Percentiles rank a stretch among this genome's conserved stretches.
Evolutionary conservation across 1,284 basidiomycete genomes (phyloP).

Genomic region (Mycosarcoma maydis): DNA sequence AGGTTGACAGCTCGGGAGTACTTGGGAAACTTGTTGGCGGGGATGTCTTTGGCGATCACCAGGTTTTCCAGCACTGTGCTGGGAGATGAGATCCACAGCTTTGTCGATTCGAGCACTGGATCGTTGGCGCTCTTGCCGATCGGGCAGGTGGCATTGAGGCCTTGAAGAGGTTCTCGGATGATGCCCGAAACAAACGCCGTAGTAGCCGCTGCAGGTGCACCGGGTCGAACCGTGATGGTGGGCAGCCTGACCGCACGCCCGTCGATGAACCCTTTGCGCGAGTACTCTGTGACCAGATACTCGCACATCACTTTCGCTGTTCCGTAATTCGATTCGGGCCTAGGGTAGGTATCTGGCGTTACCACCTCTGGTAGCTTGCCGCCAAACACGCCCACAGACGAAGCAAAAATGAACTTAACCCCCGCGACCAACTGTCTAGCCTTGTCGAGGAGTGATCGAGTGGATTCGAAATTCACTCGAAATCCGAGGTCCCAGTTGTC

Average conservation of each 20-base stretch:
- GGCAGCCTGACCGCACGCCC: constrained; percentile 42
- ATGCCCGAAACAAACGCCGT: constrained; percentile 53
- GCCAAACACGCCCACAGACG: constrained; percentile 44
- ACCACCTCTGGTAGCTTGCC: constrained; percentile 44
- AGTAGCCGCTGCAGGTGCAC: constrained; percentile 44
- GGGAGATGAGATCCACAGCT: constrained; percentile 40
- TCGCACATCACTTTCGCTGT: constrained; percentile 53
- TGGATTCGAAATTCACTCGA: constrained; percentile 48
- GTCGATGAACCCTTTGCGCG: constrained; percentile 45
- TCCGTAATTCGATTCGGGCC: constrained; percentile 48
- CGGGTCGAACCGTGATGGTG: constrained; percentile 45
- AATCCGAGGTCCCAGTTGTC: constrained; percentile 49
- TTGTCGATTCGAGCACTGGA: constrained; percentile 18
- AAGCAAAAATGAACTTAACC: constrained; percentile 45
- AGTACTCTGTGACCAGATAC: constrained; percentile 50
- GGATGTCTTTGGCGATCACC: constrained; percentile 41
- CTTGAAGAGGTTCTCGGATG: constrained; percentile 46
- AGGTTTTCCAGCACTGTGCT: constrained; percentile 47
- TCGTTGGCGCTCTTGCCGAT: constrained; percentile 39
- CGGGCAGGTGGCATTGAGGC: constrained; percentile 40
- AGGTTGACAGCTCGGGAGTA: constrained; percentile 37
- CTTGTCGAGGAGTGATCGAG: constrained; percentile 32
- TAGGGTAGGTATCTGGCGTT: constrained; percentile 28
- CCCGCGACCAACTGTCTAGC: constrained; percentile 17
- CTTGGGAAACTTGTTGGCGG: constrained; percentile 13